Evolutionary conservation across 129 eudicot species (phyloP).

Genomic region (Flaveria linearis): DNA sequence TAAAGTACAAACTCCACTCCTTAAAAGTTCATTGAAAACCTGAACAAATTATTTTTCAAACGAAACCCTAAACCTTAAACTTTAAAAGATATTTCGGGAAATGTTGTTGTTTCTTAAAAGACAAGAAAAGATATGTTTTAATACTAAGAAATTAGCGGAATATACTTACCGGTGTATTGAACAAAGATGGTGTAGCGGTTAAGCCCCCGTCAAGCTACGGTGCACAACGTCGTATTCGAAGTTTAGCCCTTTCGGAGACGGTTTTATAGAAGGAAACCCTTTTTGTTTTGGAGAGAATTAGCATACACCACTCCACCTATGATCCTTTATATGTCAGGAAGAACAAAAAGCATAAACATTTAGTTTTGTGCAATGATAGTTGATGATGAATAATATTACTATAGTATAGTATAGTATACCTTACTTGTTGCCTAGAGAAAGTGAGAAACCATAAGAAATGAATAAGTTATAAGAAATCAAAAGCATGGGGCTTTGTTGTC

Average conservation of each 20-base stretch:
- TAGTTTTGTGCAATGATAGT: slow-evolving; percentile 33
- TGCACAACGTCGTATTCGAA: not conserved
- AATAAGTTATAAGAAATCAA: slow-evolving; percentile 54
- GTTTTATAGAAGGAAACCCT: slow-evolving; percentile 30
- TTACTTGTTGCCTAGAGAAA: slow-evolving; percentile 69
- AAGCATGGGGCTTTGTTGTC: slow-evolving; percentile 77
- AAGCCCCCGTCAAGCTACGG: not conserved
- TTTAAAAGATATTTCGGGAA: not conserved
- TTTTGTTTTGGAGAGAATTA: slow-evolving; percentile 42
- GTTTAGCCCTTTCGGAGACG: not conserved
- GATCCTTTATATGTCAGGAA: slow-evolving; percentile 32
- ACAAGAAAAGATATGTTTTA: slow-evolving; percentile 12
- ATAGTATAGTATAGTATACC: slow-evolving; percentile 46
- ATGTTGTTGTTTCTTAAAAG: not conserved
- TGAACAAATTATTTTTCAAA: not conserved
- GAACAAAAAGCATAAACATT: slow-evolving; percentile 24
- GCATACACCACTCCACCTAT: slow-evolving; percentile 39
- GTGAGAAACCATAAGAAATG: slow-evolving; percentile 33
- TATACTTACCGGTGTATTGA: not conserved
- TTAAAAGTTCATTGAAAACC: not conserved
- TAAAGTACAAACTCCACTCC: not conserved
- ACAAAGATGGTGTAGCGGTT: not conserved
- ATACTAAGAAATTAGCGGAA: slow-evolving; percentile 19
- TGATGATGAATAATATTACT: slow-evolving; percentile 47
- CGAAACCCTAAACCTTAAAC: not conserved